These are phyloP conservation scores for Erucastrum elatum DNA, from an alignment of 345 rosid species.

Conservation along the genomic window DNA sequence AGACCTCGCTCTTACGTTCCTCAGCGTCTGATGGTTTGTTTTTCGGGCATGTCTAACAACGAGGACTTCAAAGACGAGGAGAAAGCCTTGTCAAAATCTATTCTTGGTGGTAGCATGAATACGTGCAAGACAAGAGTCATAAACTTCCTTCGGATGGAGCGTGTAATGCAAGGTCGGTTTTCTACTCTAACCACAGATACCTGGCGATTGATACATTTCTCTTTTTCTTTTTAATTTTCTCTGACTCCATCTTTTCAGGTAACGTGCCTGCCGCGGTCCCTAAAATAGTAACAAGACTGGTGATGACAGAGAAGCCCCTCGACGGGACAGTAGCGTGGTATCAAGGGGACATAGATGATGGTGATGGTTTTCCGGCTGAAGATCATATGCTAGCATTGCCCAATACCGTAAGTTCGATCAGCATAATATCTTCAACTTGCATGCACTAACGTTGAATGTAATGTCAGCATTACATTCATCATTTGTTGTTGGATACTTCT, in stretches of 20 bases:
- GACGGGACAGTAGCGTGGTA: slow-evolving; percentile 85
- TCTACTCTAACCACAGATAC: slow-evolving; percentile 27
- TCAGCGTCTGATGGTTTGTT: slow-evolving; percentile 41
- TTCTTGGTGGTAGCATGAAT: slow-evolving; percentile 78
- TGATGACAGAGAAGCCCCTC: slow-evolving; percentile 74
- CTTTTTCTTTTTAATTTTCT: slow-evolving; percentile 6
- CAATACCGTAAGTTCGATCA: slow-evolving; percentile 64
- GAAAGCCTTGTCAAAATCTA: slow-evolving; percentile 66
- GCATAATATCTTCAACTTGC: slow-evolving; percentile 20
- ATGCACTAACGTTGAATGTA: slow-evolving; percentile 9
- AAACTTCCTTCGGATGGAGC: slow-evolving; percentile 56
- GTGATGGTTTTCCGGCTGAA: slow-evolving; percentile 65
- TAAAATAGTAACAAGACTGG: slow-evolving; percentile 52
- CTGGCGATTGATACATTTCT: slow-evolving; percentile 10
- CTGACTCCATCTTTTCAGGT: slow-evolving; percentile 32
- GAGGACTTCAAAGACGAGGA: slow-evolving; percentile 70
- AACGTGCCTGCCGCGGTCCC: slow-evolving; percentile 40
- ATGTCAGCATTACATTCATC: slow-evolving; percentile 13
- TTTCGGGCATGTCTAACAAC: slow-evolving; percentile 48
- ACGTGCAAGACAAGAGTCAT: slow-evolving; percentile 69
- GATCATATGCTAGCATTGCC: slow-evolving; percentile 75
- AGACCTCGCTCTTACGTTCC: slow-evolving; percentile 40
- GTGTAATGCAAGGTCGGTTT: slow-evolving; percentile 66
- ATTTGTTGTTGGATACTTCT: slow-evolving; percentile 6
- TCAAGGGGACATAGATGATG: slow-evolving; percentile 79